phyloP scores from a whole-genome alignment of 331 rosid species.

The Stylosanthes scabra region DNA sequence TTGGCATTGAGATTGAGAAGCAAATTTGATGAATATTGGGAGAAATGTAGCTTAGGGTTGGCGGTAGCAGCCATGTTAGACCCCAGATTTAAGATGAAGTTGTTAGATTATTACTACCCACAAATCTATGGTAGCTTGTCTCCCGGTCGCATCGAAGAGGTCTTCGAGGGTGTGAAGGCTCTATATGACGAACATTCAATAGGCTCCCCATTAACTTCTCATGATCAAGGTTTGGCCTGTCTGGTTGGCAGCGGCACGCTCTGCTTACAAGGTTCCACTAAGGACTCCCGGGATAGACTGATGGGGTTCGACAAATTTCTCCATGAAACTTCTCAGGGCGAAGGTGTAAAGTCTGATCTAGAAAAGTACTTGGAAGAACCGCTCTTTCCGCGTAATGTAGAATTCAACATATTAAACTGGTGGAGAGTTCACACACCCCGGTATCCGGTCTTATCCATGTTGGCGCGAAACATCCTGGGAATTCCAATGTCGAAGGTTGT shows the following conservation, averaged over 20 bases:
- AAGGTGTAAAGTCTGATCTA: conserved; percentile 82
- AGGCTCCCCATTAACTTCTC: conserved; percentile 76
- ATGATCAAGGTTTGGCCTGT: conserved; percentile 85
- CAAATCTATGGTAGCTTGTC: conserved; percentile 75
- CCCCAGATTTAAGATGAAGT: conserved; percentile 90
- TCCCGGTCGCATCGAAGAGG: conserved; percentile 64
- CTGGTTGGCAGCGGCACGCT: conserved; percentile 69
- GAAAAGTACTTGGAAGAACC: conserved; percentile 98
- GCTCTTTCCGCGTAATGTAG: conserved; percentile 85
- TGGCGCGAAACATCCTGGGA: conserved; percentile 94
- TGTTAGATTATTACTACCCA: conserved; percentile 89
- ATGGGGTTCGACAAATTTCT: conserved; percentile 94
- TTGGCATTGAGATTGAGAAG: conserved; percentile 74
- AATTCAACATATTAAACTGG: conserved; percentile 87
- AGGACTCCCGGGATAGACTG: conserved; percentile 84
- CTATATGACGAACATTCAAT: conserved; percentile 87
- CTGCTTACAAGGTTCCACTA: conserved; percentile 54
- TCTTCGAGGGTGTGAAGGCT: conserved; percentile 73
- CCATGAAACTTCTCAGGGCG: conserved; percentile 80
- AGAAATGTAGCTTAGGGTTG: conserved; percentile 79
- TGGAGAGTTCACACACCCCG: conserved; percentile 99
- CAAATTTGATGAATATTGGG: conserved; percentile 94
- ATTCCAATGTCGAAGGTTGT: conserved; percentile 81
- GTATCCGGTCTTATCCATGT: conserved; percentile 93
- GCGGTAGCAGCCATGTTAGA: conserved; percentile 94